phyloP scores from a whole-genome alignment of 75 land plant species.

The Gnetum montanum region DNA sequence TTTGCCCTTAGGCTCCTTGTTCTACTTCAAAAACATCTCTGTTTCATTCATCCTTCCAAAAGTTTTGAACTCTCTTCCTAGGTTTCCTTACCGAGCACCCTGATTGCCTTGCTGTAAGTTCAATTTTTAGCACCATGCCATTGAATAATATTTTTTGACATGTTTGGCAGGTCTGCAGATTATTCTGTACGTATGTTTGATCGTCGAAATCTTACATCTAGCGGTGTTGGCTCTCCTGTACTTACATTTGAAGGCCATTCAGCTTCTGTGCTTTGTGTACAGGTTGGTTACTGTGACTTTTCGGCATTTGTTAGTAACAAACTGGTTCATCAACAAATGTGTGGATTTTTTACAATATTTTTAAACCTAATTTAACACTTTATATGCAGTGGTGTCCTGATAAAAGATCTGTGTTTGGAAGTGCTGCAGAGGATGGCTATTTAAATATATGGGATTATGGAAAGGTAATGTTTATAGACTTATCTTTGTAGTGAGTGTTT shows the following conservation, averaged over 20 bases:
- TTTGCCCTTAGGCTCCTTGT: no score
- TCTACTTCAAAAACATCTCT: no score
- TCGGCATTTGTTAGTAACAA: neutral
- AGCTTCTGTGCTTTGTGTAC: constrained; percentile 92
- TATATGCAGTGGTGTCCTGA: constrained; percentile 89
- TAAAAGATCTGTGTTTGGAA: constrained; percentile 86
- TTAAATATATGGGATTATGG: constrained; percentile 89
- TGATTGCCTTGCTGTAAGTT: no score
- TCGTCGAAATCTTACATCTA: constrained; percentile 66
- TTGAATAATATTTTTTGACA: no score
- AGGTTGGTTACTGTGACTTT: constrained; percentile 29
- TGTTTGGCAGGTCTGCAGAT: constrained; percentile 87
- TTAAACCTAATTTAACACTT: no score
- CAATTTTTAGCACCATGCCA: no score
- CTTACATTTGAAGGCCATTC: constrained; percentile 84
- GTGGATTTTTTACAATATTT: neutral
- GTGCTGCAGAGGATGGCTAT: constrained; percentile 93
- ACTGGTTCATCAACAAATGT: neutral
- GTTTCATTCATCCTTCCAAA: no score
- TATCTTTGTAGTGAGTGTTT: neutral
- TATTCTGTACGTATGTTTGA: constrained; percentile 89
- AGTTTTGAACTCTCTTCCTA: no score
- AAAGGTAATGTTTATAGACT: no score
- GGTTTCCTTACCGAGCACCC: neutral
- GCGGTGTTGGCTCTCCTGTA: constrained; percentile 74